Conservation (phyloP, 2,329 filamentous ascomycete species). For the Colletotrichum siamense region DNA sequence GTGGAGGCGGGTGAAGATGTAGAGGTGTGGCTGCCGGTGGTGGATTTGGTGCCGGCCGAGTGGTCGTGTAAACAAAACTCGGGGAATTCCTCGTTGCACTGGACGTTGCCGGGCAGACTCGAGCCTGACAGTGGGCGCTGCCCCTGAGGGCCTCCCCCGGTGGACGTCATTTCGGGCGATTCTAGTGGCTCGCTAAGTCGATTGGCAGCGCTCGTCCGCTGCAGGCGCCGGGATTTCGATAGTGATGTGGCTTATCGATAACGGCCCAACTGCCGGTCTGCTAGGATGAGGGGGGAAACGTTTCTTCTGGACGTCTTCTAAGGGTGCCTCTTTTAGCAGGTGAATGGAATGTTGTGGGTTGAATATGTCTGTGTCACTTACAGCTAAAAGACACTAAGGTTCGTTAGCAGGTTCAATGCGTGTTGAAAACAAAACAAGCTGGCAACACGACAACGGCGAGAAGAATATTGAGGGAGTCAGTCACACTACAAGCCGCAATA, state of each 20-base stretch:
- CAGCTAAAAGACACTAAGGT: not conserved
- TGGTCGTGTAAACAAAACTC: constrained; percentile 48
- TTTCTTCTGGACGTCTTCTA: not conserved
- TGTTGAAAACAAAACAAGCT: not conserved
- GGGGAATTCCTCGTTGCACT: constrained; percentile 40
- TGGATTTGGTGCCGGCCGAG: constrained; percentile 22
- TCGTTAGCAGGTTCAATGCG: not conserved
- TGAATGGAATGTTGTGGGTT: not conserved
- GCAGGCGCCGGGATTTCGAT: constrained; percentile 18
- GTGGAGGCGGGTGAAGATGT: constrained; percentile 29
- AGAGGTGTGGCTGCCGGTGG: constrained; percentile 22
- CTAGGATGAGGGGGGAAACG: not conserved
- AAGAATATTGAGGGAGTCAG: not conserved
- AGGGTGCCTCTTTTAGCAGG: not conserved
- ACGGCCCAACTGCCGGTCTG: constrained; percentile 7
- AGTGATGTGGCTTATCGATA: constrained; percentile 15
- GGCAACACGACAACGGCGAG: not conserved
- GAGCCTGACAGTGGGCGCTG: constrained; percentile 16
- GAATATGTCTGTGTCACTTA: not conserved
- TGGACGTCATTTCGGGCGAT: constrained; percentile 21
- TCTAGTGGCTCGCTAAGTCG: constrained; percentile 21
- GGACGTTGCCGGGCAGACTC: constrained; percentile 41
- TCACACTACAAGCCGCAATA: not conserved
- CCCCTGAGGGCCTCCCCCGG: constrained; percentile 18
- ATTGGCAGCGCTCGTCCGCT: constrained; percentile 20